These are phyloP conservation scores for Aureobasidium uvarum DNA, from an alignment of 2,329 filamentous ascomycete genomes.

Conservation along the genomic window DNA sequence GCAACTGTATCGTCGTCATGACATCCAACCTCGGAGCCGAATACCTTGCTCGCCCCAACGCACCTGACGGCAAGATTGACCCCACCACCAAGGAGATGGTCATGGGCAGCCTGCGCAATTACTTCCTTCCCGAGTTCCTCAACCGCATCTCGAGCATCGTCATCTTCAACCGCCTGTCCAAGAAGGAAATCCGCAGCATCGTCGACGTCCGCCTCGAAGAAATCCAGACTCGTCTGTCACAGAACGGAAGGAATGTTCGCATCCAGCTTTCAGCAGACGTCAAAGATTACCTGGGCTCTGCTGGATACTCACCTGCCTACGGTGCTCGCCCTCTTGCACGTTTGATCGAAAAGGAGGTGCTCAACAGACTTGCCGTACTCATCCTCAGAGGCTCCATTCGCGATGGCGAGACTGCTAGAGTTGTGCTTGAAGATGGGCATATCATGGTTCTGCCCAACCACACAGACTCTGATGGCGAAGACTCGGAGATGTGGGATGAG, in stretches of 20 bases:
- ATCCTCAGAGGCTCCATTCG: conserved; percentile 81
- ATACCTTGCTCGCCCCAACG: conserved; percentile 76
- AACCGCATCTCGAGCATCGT: conserved; percentile 96
- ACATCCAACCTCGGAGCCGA: conserved; percentile 97
- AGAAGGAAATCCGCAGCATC: conserved; percentile 87
- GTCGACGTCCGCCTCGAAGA: conserved; percentile 85
- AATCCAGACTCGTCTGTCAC: conserved; percentile 84
- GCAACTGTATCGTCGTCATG: conserved; percentile 99
- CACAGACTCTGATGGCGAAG: conserved; percentile 56
- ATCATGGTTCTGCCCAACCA: conserved; percentile 85
- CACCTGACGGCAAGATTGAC: conserved; percentile 81
- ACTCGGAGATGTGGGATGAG: conserved; percentile 72
- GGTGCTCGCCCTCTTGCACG: conserved; percentile 84
- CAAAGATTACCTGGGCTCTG: conserved; percentile 86
- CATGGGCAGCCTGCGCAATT: conserved; percentile 85
- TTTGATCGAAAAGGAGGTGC: conserved; percentile 94
- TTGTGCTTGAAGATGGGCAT: conserved; percentile 75
- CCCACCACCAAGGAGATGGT: conserved; percentile 82
- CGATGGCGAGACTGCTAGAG: conserved; percentile 79
- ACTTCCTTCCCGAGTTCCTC: conserved; percentile 97
- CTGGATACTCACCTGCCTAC: conserved; percentile 93
- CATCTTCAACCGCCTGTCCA: conserved; percentile 96
- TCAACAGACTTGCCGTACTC: conserved; percentile 88
- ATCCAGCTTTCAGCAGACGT: conserved; percentile 82
- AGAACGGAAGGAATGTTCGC: conserved; percentile 80